Evolutionary conservation across 2,329 filamentous ascomycete genomes (phyloP), one percentile per base, ranked within the genome.

Genomic region (Calycina herbarum): DNA sequence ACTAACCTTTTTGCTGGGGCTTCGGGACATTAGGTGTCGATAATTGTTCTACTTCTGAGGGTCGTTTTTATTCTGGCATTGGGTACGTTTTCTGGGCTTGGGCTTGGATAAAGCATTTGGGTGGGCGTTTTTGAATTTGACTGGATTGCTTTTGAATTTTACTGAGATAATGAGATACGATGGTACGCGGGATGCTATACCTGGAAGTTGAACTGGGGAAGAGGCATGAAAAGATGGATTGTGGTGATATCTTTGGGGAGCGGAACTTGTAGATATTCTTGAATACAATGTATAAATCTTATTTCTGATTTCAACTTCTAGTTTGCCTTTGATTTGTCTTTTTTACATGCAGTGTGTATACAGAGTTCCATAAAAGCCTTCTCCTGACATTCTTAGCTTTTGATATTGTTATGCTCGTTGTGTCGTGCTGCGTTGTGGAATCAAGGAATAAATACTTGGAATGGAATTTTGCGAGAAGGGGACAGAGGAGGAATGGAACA

Each of bases 1-100:
- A 93, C 93, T 75, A 98, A 98, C 76, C 88, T 91, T 15, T 93
- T 95, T 72, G 83, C 86, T 61, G 85, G 65, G 7, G 71, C 83
- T 59, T 57, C 83, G 64, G 83, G 84, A 64, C 86, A 90, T 79
- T 92, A 78, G 75, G 2, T 29, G 27, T 29, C 27, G 2, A 29
- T 29, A 29, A 3, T 29, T 29, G 15, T 63, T 13, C 31, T 15
- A 20, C 15, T 54, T 51, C 33, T 38, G 20, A 10, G 51, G 27
- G 20, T 56, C 35, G 15, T n/a, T 38, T 29, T 27, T 59, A 38
- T 58, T 62, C 56, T 63, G 42, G 62, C 62, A 64, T 66, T 61
- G 17, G 45, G 48, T 27, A 45, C 15, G 10, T 5, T 11, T 11
- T 51, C 7, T 4, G n/a, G 42, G 5, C n/a, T 20, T 1, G 20